Evolutionary conservation across 2,329 filamentous ascomycete species (phyloP).

Genomic region (Penicillium concentricum): DNA sequence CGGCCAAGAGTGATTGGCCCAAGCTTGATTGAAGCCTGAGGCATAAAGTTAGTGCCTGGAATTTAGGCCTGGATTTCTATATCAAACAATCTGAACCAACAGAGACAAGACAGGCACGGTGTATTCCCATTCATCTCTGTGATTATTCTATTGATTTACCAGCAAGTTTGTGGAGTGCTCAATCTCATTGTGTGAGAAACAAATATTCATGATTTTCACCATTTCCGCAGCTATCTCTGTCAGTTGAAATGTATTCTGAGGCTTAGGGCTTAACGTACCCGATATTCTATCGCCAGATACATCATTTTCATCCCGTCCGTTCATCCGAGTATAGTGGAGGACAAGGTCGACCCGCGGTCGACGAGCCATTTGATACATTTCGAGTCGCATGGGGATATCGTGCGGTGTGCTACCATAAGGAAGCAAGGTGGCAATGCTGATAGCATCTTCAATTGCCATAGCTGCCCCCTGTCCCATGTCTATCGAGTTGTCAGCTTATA

Average conservation of each 20-base stretch:
- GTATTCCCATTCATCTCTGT: not conserved
- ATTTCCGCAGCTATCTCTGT: constrained; percentile 22
- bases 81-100: no score
- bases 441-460: constrained; percentile 36
- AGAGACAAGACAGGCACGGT: not conserved
- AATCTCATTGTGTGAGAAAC: constrained; percentile 24
- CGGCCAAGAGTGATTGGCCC: not conserved
- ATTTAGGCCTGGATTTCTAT: no score
- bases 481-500: constrained; percentile 1
- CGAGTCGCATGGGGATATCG: constrained; percentile 17
- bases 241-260: not conserved
- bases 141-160: not conserved
- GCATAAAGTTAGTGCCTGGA: not conserved
- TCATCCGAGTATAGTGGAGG: constrained; percentile 21
- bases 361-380: constrained; percentile 21
- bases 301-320: constrained; percentile 25
- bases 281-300: constrained; percentile 10
- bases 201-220: constrained; percentile 22
- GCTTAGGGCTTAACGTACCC: constrained; percentile 9
- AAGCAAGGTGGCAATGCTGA: constrained; percentile 29
- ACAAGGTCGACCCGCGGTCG: constrained; percentile 23
- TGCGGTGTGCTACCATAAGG: constrained; percentile 14
- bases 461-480: constrained; percentile 33
- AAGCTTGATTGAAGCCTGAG: not conserved
- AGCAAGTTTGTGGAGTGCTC: constrained; percentile 5